These are phyloP conservation scores for Cladosporium sp. DNA, from an alignment of 2,329 filamentous ascomycete genomes.

Conservation along the genomic window DNA sequence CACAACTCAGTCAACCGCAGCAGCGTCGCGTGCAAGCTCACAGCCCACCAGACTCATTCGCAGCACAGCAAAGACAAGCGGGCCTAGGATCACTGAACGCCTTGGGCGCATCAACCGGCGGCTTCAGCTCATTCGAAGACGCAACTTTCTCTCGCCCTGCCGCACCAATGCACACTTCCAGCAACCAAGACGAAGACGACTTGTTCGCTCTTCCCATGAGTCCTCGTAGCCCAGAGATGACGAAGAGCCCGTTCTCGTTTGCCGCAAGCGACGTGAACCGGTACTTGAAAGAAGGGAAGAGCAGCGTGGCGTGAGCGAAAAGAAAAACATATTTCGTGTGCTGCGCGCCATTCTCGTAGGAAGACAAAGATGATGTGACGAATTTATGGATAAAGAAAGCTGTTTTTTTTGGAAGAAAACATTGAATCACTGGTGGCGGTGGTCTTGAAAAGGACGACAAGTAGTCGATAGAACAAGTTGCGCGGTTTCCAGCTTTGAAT, in stretches of 20 bases:
- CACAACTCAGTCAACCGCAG: slow-evolving; percentile 15
- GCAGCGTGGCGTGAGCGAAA: neutral
- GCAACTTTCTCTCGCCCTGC: slow-evolving; percentile 13
- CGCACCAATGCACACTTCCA: slow-evolving; percentile 17
- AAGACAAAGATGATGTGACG: neutral
- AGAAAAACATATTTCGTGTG: too few relatives aligned
- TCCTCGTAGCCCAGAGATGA: slow-evolving; percentile 80
- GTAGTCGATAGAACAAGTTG: too few relatives aligned
- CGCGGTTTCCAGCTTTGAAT: too few relatives aligned
- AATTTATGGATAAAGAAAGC: neutral
- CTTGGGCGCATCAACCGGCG: slow-evolving; percentile 32
- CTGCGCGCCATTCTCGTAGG: neutral
- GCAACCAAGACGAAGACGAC: slow-evolving; percentile 60
- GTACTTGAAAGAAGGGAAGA: slow-evolving; percentile 24
- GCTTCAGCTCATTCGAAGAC: slow-evolving; percentile 19
- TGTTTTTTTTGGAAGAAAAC: too few relatives aligned
- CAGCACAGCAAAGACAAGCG: slow-evolving; percentile 36
- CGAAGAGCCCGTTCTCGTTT: slow-evolving; percentile 74
- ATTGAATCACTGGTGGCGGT: too few relatives aligned
- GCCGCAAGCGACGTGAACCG: slow-evolving; percentile 35
- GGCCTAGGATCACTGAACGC: slow-evolving; percentile 45
- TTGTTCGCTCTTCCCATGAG: slow-evolving; percentile 85
- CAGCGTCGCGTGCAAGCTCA: slow-evolving; percentile 9
- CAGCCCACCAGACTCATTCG: slow-evolving; percentile 35
- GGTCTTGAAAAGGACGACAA: too few relatives aligned